These are phyloP conservation scores for Fennellomyces sp. DNA, from an alignment of 371 early-diverging fungal genomes.

Conservation along the genomic window DNA sequence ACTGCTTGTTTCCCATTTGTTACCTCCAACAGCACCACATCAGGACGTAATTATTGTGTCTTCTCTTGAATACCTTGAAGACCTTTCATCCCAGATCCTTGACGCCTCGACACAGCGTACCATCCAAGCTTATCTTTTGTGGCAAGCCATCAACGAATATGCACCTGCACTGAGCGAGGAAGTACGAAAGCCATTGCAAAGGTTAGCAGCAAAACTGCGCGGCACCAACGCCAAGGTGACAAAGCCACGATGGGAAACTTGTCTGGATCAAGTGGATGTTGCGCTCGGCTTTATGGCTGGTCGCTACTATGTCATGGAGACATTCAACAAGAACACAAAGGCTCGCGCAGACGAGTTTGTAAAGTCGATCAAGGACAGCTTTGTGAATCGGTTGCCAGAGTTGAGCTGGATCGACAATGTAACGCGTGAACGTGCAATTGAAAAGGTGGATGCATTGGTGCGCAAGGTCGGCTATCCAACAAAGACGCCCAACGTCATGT, in stretches of 20 bases:
- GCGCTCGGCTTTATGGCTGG: slow-evolving; percentile 56
- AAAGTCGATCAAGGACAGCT: slow-evolving; percentile 23
- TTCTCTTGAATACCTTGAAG: slow-evolving; percentile 16
- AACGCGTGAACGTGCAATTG: slow-evolving; percentile 47
- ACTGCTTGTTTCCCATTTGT: not conserved
- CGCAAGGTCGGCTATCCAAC: slow-evolving; percentile 58
- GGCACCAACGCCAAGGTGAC: slow-evolving; percentile 37
- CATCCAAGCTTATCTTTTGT: slow-evolving; percentile 12
- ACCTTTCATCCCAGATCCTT: slow-evolving; percentile 2
- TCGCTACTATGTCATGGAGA: slow-evolving; percentile 52
- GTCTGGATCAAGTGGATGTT: slow-evolving; percentile 38
- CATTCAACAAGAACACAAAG: slow-evolving; percentile 42
- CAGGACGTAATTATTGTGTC: slow-evolving; percentile 12
- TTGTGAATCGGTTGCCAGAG: slow-evolving; percentile 39
- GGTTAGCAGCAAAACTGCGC: slow-evolving; percentile 21
- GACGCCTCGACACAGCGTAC: not conserved
- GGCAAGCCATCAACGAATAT: slow-evolving; percentile 3
- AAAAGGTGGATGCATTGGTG: slow-evolving; percentile 40
- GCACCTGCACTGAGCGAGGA: slow-evolving; percentile 11
- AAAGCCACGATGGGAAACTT: slow-evolving; percentile 43
- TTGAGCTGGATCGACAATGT: slow-evolving; percentile 56
- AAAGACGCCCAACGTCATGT: slow-evolving; percentile 45
- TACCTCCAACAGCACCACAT: not conserved
- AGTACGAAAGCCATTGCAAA: slow-evolving; percentile 16
- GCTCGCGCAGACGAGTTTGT: slow-evolving; percentile 36